Evolutionary conservation across 2,329 filamentous ascomycete species (phyloP), one percentile per base, ranked within the genome.

Genomic region (Fusarium pseudonygamai): DNA sequence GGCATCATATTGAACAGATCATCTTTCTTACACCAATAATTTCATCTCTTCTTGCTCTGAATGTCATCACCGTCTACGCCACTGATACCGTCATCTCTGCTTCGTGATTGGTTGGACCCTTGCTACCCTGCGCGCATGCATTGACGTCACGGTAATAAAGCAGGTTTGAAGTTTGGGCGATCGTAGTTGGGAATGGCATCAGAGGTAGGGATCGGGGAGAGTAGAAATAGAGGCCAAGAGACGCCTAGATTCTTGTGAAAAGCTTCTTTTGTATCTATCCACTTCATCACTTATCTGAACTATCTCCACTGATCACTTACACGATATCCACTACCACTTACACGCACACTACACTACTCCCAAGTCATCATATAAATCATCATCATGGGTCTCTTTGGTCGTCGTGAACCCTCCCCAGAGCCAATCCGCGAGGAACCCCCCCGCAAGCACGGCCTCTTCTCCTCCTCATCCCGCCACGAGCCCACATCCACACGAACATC

Each of bases 391-490:
- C 72, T 81, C 55, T 82, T 82, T 55, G 76, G 77, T 45, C 78
- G 75, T 40, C 77, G 76, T 24, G 74, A 81, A 28, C 78, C 78
- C 30, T 74, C 79, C 1, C 78, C 79, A 8, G 81, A 83, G 68
- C 82, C 80, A 12, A 78, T 79, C 57, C 75, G 69, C 49, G 60
- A 72, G 63, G 72, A 74, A 26, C 72, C 71, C 4, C 79, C 34
- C 47, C 69, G 80, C 73, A 81, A 80, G 24, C 80, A 80, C 73
- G 78, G 83, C 61, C 79, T 85, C 74, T 85, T 85, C 74, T 32
- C 53, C 52, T 43, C 62, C 39, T 75, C 77, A 65, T 45, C 43
- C 47, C 80, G 77, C 28, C 80, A 80, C 40, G 75, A 78, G 37
- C 74, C 74, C 22, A 70, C 77, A 1, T 79, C 78, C 13, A 74